These are phyloP conservation scores for Alliaria petiolata DNA, from an alignment of 345 rosid genomes.

Conservation along the genomic window DNA sequence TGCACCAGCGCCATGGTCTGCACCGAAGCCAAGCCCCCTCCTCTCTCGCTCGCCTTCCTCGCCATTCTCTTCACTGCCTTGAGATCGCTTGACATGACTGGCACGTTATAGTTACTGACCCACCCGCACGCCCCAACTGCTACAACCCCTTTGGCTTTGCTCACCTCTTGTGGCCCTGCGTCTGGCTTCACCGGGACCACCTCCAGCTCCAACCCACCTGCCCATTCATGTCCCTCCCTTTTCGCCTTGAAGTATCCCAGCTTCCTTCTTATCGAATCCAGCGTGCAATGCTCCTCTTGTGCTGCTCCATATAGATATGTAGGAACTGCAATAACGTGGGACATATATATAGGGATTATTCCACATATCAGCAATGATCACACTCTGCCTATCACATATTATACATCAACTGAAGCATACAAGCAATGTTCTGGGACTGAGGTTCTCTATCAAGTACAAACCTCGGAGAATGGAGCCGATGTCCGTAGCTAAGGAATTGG, in stretches of 20 bases:
- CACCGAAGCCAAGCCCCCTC: slow-evolving; percentile 80
- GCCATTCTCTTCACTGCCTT: slow-evolving; percentile 58
- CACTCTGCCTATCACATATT: not conserved
- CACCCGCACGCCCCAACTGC: slow-evolving; percentile 72
- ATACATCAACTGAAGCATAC: not conserved
- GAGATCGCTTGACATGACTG: slow-evolving; percentile 53
- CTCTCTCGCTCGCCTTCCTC: slow-evolving; percentile 64
- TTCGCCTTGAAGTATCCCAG: slow-evolving; percentile 88
- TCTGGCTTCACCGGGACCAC: slow-evolving; percentile 57
- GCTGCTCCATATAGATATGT: slow-evolving; percentile 82
- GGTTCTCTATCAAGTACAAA: slow-evolving; percentile 23
- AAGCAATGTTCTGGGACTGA: not conserved
- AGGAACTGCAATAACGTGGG: slow-evolving; percentile 53
- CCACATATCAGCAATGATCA: not conserved
- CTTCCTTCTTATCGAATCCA: slow-evolving; percentile 80
- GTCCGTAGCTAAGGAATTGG: slow-evolving; percentile 63
- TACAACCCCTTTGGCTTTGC: slow-evolving; percentile 54
- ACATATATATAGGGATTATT: not conserved
- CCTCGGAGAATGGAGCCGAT: slow-evolving; percentile 74
- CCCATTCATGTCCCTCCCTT: slow-evolving; percentile 57
- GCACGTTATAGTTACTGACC: slow-evolving; percentile 88
- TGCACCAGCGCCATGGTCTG: slow-evolving; percentile 92
- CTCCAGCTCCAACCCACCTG: slow-evolving; percentile 54
- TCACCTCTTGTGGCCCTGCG: slow-evolving; percentile 56
- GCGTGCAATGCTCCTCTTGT: slow-evolving; percentile 49